Percentiles rank a stretch among this genome's conserved stretches.
Conservation (phyloP, 1,284 basidiomycete species). For the Puccinia brachypodii region DNA sequence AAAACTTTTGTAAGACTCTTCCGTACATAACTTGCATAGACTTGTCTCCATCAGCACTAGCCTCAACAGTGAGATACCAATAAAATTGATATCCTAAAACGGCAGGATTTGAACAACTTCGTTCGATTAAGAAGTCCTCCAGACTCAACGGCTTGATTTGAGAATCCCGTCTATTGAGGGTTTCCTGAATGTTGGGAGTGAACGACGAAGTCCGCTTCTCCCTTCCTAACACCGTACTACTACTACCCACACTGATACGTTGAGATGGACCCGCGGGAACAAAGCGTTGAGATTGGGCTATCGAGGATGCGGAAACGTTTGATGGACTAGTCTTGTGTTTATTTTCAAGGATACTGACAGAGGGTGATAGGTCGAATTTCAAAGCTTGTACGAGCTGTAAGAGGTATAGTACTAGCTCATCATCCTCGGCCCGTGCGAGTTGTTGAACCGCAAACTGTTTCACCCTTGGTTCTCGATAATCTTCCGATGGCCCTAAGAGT, state of each 20-base stretch:
- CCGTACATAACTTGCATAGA: slow-evolving; percentile 90
- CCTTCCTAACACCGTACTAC: slow-evolving; percentile 65
- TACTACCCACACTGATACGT: slow-evolving; percentile 43
- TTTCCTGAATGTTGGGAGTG: background rate
- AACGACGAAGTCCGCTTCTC: slow-evolving; percentile 62
- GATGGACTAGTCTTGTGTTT: slow-evolving; percentile 59
- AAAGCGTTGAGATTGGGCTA: slow-evolving; percentile 46
- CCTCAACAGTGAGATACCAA: slow-evolving; percentile 97
- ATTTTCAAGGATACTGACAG: slow-evolving; percentile 48
- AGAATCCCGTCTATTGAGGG: slow-evolving; percentile 58
- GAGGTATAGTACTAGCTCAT: slow-evolving; percentile 91
- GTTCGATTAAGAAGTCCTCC: slow-evolving; percentile 82
- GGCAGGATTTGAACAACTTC: slow-evolving; percentile 72
- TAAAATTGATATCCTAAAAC: slow-evolving; percentile 87
- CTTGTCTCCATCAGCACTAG: slow-evolving; percentile 63
- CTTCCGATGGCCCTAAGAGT: slow-evolving; percentile 74
- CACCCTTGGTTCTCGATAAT: slow-evolving; percentile 83
- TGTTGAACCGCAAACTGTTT: slow-evolving; percentile 91
- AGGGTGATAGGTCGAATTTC: slow-evolving; percentile 70
- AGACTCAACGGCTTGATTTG: slow-evolving; percentile 72
- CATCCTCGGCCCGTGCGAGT: slow-evolving; percentile 86
- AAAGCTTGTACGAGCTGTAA: slow-evolving; percentile 96
- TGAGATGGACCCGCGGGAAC: slow-evolving; percentile 4
- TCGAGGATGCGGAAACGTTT: slow-evolving; percentile 45
- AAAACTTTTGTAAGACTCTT: slow-evolving; percentile 81